phyloP scores from a whole-genome alignment of 2,329 filamentous ascomycete genomes.

The Biscogniauxia sp. region DNA sequence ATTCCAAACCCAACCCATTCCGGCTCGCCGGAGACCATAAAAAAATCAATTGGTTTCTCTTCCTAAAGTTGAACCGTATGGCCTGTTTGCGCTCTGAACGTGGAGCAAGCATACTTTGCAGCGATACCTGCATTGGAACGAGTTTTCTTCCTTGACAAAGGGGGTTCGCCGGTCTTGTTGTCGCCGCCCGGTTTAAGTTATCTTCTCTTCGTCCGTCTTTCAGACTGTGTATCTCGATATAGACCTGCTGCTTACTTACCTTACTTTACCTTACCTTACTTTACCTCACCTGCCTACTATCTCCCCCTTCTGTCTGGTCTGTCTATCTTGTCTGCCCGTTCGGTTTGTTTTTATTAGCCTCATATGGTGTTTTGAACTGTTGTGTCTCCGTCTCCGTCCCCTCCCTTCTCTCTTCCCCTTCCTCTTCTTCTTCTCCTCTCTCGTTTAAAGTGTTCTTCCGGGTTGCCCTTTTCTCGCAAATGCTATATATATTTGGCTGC shows the following conservation, averaged over 20 bases:
- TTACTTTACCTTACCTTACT: too few species aligned
- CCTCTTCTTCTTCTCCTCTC: slow-evolving; percentile 9
- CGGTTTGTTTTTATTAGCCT: background rate
- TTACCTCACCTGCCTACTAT: too few species aligned
- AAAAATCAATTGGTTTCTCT: background rate
- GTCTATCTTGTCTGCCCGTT: background rate
- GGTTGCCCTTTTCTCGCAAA: slow-evolving; percentile 31
- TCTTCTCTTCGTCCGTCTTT: background rate
- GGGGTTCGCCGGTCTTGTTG: background rate
- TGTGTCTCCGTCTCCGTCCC: slow-evolving; percentile 6
- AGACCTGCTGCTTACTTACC: background rate
- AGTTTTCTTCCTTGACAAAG: background rate
- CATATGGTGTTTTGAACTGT: background rate
- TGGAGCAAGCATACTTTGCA: slow-evolving; percentile 1
- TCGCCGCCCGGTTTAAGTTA: background rate
- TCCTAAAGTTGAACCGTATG: background rate
- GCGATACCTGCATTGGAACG: background rate
- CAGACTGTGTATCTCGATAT: background rate
- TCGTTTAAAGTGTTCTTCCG: slow-evolving; percentile 15
- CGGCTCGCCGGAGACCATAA: background rate
- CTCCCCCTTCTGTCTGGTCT: background rate
- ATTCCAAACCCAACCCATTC: background rate
- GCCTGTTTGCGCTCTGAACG: background rate
- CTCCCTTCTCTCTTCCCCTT: slow-evolving; percentile 7
- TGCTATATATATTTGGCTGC: slow-evolving; percentile 34